Percentiles rank a stretch among this genome's conserved stretches.
phyloP scores from a whole-genome alignment of 306 rosid species.

The Mimosa bimucronata region DNA sequence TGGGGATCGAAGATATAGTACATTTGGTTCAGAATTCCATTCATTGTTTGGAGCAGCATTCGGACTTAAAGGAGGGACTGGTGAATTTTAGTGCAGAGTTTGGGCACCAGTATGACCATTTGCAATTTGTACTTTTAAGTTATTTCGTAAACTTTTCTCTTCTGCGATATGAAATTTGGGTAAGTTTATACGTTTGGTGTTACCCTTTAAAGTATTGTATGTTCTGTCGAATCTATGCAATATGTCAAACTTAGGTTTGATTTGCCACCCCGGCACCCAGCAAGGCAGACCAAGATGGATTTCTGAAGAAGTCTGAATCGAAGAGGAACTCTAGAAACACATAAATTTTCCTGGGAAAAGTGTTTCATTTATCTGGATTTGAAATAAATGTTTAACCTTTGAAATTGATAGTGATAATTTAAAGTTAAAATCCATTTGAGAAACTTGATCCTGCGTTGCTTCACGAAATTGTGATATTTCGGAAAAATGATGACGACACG shows the following conservation, averaged over 20 bases:
- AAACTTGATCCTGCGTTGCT: too few species aligned
- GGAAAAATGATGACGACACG: too few species aligned
- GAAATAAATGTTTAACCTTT: too few species aligned
- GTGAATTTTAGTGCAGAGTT: slow-evolving; percentile 19
- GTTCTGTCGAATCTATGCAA: not conserved
- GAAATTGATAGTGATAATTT: too few species aligned
- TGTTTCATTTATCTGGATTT: too few species aligned
- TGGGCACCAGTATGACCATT: slow-evolving; percentile 19
- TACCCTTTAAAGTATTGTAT: not conserved
- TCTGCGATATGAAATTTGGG: not conserved
- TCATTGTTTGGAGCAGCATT: slow-evolving; percentile 43
- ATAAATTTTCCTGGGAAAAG: too few species aligned
- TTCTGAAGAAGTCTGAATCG: not conserved
- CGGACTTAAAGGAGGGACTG: slow-evolving; percentile 29
- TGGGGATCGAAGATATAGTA: slow-evolving; percentile 46
- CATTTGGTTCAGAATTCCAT: slow-evolving; percentile 38
- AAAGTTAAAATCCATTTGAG: too few species aligned
- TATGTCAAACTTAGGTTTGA: not conserved
- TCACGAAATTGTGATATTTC: too few species aligned
- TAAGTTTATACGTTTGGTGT: not conserved
- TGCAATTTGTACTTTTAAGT: slow-evolving; percentile 29
- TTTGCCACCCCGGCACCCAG: not conserved
- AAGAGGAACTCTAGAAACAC: not conserved
- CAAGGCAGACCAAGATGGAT: not conserved
- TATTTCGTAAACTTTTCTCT: slow-evolving; percentile 8